These are phyloP conservation scores for Chaetomium tenue DNA, from an alignment of 495 filamentous ascomycete species.

Conservation along the genomic window DNA sequence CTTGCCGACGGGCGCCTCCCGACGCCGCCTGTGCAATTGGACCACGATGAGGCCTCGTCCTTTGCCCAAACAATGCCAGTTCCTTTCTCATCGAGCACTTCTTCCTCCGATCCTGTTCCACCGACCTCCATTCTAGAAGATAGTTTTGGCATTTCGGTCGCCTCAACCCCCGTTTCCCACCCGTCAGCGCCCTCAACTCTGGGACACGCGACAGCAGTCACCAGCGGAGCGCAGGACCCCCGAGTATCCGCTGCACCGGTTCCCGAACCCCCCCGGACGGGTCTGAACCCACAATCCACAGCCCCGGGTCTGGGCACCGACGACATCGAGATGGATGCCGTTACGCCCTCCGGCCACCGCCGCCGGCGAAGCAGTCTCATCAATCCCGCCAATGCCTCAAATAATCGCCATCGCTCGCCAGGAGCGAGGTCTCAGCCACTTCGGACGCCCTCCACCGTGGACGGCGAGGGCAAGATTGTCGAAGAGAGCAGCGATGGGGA, in stretches of 20 bases:
- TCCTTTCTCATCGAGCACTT: constrained; percentile 12
- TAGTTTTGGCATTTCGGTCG: neutral
- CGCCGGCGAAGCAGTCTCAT: constrained; percentile 61
- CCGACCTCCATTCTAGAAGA: neutral
- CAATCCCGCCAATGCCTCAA: constrained; percentile 41
- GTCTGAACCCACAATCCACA: constrained; percentile 5
- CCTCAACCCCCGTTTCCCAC: constrained; percentile 5
- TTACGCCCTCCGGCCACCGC: constrained; percentile 50
- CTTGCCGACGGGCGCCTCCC: constrained; percentile 16
- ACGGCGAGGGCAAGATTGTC: constrained; percentile 41
- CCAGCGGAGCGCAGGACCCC: constrained; percentile 4
- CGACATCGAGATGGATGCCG: constrained; percentile 51
- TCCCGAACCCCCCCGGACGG: constrained; percentile 6
- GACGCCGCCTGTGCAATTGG: constrained; percentile 14
- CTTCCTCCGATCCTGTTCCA: constrained; percentile 7
- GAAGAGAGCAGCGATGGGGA: constrained; percentile 40
- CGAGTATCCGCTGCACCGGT: constrained; percentile 10
- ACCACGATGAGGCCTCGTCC: constrained; percentile 19
- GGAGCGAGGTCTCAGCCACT: constrained; percentile 43
- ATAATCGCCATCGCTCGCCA: constrained; percentile 46
- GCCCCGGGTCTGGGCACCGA: constrained; percentile 24
- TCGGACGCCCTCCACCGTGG: constrained; percentile 31
- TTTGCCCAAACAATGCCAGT: constrained; percentile 20
- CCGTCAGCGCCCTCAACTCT: neutral
- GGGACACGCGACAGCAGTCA: constrained; percentile 21